Base-by-base conservation (phyloP, 441 rosid species). In the Populus hybrid region DNA sequence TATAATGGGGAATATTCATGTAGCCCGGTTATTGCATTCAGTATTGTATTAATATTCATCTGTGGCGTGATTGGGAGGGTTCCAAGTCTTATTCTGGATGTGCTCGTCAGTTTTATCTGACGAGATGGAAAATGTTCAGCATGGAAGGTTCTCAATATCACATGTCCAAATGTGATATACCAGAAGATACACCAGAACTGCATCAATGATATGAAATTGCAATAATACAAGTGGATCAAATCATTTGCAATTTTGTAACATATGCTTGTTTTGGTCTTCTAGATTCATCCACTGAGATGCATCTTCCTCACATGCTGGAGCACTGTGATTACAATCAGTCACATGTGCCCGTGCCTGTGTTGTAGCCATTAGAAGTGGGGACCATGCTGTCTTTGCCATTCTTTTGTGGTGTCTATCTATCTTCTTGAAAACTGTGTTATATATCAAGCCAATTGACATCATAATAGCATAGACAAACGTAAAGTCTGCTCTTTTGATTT, bases 281-380 rank as follows among this genome's bases (percentile, higher is more conserved):
- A 69, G 77, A 73, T 59, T 32, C 42, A 34, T 76, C 73, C 6
- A 18, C 65, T 12, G 18, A 35, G 61, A 16, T 21, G 59, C 36
- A 50, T 74, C 74, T 73, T 77, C 36, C 26, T 50, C 57, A n/a
- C 54, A 38, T 30, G 32, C 32, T 73, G 66, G 21, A 61, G 63
- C 42, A 54, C 14, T 30, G 34, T 23, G 35, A 76, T 11, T 68
- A 72, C 78, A 76, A 50, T 50, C 20, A 72, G 63, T 79, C 40
- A 5, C 75, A 50, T 35, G 30, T 73, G 61, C 70, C 81, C 77
- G 35, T 82, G 57, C 46, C 67, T 26, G 34, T 74, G 26, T 78
- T 67, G n/a, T 32, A 30, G n/a, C 35, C 77, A 72, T 70, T 73
- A 57, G 21, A 67, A 67, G 54, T 66, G 5, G 32, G 74, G 72